Base-by-base conservation (phyloP, 192 early-diverging fungal genomes). In the Rhizophagus sp. region DNA sequence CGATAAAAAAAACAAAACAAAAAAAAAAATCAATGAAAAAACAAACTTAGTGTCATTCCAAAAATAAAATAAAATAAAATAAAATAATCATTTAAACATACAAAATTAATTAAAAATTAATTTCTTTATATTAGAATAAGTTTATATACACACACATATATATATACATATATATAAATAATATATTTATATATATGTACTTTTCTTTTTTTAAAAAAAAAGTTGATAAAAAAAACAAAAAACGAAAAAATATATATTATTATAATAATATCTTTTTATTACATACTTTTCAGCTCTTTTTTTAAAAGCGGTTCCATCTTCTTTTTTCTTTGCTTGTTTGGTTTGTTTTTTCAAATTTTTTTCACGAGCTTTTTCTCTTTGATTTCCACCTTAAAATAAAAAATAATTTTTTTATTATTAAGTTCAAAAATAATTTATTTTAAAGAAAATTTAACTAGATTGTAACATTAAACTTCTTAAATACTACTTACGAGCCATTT, bases 361-460 rank as follows among this genome's bases (percentile, higher is more conserved):
- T 63, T 75, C 62, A 39, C 87, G 87, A 81, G 84, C 86, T 39
- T 84, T 82, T 72, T 88, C 87, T 79, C 87, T 82, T 76, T 88
- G 87, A 72, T 88, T 88, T 33, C 87, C 87, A 82, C 87, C 87
- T 88, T 30, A 30, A 30, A 30, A 30, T 1, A 30, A 30, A 30
- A 30, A 30, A 30, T 1, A 0, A 30, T 0, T 30, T 30, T 30
- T 1, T 30, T 30, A 30, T 30, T 30, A 30, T 30, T 30, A 30
- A 30, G 30, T 30, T 30, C 30, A 30, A 1, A 30, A 30, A 30
- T 30, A 30, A 30, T 30, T 30, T 30, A 30, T 30, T 30, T 30
- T 30, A 30, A 30, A 0, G 0, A 30, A 1, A 30, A 30, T 57
- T n/a, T n/a, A n/a, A n/a, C n/a, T n/a, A n/a, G n/a, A n/a, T n/a